A percentile compares a stretch with the other conserved stretches of the same genome.
phyloP scores from a whole-genome alignment of 2,329 filamentous ascomycete genomes.

The Fusarium virguliforme region DNA sequence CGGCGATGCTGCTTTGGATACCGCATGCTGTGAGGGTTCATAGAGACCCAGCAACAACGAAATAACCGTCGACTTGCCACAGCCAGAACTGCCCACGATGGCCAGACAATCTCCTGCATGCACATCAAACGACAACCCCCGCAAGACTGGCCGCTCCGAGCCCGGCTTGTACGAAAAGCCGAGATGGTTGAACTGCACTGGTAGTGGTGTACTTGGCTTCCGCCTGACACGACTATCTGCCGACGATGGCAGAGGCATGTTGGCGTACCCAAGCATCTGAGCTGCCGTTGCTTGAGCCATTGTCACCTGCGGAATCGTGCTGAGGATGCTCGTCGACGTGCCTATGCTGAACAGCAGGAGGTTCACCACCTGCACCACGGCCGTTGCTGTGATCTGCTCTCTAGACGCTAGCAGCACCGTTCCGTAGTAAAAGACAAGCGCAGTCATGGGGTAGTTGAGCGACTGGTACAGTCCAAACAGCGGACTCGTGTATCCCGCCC shows the following conservation, averaged over 20 bases:
- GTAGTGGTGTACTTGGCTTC: slow-evolving; percentile 52
- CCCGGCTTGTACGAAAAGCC: slow-evolving; percentile 81
- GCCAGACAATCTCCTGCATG: slow-evolving; percentile 77
- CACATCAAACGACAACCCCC: slow-evolving; percentile 77
- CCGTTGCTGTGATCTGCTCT: slow-evolving; percentile 64
- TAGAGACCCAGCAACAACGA: slow-evolving; percentile 84
- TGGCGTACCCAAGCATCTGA: slow-evolving; percentile 79
- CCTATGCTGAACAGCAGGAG: slow-evolving; percentile 88
- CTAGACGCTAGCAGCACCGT: slow-evolving; percentile 72
- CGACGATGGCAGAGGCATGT: slow-evolving; percentile 68
- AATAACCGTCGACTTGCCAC: slow-evolving; percentile 91
- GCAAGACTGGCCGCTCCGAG: slow-evolving; percentile 69
- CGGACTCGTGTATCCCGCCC: slow-evolving; percentile 77
- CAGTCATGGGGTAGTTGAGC: slow-evolving; percentile 79
- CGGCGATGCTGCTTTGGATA: slow-evolving; percentile 46
- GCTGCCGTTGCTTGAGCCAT: slow-evolving; percentile 80
- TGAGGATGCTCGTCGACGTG: slow-evolving; percentile 78
- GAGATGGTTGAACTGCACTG: slow-evolving; percentile 69
- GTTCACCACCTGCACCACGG: slow-evolving; percentile 82
- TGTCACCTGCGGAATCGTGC: slow-evolving; percentile 85
- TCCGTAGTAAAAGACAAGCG: slow-evolving; percentile 89
- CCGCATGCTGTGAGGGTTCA: slow-evolving; percentile 51
- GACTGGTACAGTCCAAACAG: slow-evolving; percentile 86
- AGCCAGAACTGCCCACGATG: slow-evolving; percentile 87
- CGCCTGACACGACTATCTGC: slow-evolving; percentile 70